These are phyloP conservation scores for Oryza nivara DNA, from an alignment of 176 grass and related monocot species.

Conservation along the genomic window DNA sequence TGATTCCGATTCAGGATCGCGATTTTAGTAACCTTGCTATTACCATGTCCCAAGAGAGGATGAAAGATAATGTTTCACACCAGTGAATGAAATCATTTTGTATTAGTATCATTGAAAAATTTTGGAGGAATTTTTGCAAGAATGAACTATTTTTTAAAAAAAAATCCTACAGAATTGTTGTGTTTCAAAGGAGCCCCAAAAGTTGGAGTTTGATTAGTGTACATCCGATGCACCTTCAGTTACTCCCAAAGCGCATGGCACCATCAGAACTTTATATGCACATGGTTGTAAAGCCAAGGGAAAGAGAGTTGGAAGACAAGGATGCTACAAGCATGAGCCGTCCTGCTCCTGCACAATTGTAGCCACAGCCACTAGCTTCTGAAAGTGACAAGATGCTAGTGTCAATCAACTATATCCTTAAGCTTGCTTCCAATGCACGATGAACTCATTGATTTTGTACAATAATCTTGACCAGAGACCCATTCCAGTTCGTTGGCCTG, in stretches of 20 bases:
- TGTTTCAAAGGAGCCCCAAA: not conserved
- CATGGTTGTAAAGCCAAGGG: slow-evolving; percentile 30
- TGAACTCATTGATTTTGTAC: slow-evolving; percentile 31
- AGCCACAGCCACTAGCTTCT: not conserved
- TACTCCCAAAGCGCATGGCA: slow-evolving; percentile 1
- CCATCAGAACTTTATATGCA: slow-evolving; percentile 33
- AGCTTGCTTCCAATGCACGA: slow-evolving; percentile 44
- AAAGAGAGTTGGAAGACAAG: slow-evolving; percentile 34
- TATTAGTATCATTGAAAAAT: not conserved
- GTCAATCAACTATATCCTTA: not conserved
- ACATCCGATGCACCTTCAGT: slow-evolving; percentile 7
- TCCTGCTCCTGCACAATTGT: slow-evolving; percentile 31
- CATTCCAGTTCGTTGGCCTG: slow-evolving; percentile 4
- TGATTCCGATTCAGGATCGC: too few species aligned
- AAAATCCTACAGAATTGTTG: too few species aligned
- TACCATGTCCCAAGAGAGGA: not conserved
- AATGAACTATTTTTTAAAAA: too few species aligned
- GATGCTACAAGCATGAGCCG: slow-evolving; percentile 31
- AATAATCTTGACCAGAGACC: slow-evolving; percentile 20
- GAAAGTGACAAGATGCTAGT: slow-evolving; percentile 36
- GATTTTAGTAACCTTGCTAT: too few species aligned
- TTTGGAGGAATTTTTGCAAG: too few species aligned
- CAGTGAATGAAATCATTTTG: not conserved
- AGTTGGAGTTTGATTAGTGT: not conserved
- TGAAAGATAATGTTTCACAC: not conserved